These are phyloP conservation scores for Plectranthus barbatus DNA, from an alignment of 257 asterid species.

Conservation along the genomic window DNA sequence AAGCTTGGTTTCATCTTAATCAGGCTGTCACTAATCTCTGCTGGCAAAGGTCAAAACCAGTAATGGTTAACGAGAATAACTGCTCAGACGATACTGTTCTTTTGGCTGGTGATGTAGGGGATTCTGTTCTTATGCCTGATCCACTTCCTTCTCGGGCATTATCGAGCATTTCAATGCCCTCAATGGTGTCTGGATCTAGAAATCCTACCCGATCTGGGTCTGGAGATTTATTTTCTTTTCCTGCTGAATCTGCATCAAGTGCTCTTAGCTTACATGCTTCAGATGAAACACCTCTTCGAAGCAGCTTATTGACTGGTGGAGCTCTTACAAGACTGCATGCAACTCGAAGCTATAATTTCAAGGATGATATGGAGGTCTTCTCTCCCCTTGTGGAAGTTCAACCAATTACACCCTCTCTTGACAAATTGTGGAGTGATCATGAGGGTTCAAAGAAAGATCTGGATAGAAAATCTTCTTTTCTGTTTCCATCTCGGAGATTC, in stretches of 20 bases:
- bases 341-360: constrained; percentile 66
- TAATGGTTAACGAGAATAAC: constrained; percentile 51
- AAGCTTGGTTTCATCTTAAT: constrained; percentile 19
- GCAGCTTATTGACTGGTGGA: constrained; percentile 59
- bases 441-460: constrained; percentile 54
- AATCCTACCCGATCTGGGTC: constrained; percentile 55
- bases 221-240: constrained; percentile 49
- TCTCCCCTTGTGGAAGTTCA: constrained; percentile 96
- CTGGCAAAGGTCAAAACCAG: constrained; percentile 94
- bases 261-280: constrained; percentile 34
- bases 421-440: constrained; percentile 63
- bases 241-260: constrained; percentile 42
- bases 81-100: constrained; percentile 72
- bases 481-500: constrained; percentile 61
- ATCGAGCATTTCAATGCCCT: constrained; percentile 45
- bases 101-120: constrained; percentile 80
- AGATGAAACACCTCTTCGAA: constrained; percentile 68
- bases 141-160: constrained; percentile 86
- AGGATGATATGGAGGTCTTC: constrained; percentile 98
- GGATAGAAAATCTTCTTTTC: constrained; percentile 49
- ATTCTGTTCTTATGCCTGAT: constrained; percentile 89
- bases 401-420: constrained; percentile 84
- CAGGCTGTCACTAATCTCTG: constrained; percentile 90
- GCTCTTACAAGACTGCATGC: constrained; percentile 67
- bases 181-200: constrained; percentile 53